phyloP scores from a whole-genome alignment of 23 red algal genomes.

The Gracilaria gracilis region DNA sequence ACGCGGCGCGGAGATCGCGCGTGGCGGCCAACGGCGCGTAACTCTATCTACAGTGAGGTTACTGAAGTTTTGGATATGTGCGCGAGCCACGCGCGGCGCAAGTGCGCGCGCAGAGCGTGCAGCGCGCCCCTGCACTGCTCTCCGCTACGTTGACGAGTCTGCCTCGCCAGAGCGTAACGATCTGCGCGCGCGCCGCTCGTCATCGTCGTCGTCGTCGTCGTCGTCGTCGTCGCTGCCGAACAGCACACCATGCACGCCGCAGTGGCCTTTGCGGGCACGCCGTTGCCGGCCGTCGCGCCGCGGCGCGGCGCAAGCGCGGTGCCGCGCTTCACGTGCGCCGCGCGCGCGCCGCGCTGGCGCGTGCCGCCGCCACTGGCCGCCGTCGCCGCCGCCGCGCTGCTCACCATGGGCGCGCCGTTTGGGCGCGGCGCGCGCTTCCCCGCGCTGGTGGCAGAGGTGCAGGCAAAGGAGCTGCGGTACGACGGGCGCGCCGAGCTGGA shows the following conservation, averaged over 20 bases:
- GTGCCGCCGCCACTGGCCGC: background rate
- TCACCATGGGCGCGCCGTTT: background rate
- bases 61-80: no score
- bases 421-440: background rate
- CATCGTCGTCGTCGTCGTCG: no score
- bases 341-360: background rate
- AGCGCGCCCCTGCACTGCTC: no score
- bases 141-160: no score
- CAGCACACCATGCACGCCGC: background rate
- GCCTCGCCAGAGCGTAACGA: no score
- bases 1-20: background rate
- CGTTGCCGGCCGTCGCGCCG: background rate
- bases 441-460: background rate
- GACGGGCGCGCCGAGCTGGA: conserved; percentile 69
- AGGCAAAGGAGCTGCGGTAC: conserved; percentile 48
- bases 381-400: conserved; percentile 1
- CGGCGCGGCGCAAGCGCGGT: background rate
- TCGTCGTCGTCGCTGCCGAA: no score
- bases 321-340: background rate
- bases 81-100: no score
- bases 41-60: no score
- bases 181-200: no score
- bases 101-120: no score
- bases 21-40: background rate
- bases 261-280: background rate